Evolutionary conservation across 345 rosid species (phyloP).

Genomic region (Ailanthus altissimus): DNA sequence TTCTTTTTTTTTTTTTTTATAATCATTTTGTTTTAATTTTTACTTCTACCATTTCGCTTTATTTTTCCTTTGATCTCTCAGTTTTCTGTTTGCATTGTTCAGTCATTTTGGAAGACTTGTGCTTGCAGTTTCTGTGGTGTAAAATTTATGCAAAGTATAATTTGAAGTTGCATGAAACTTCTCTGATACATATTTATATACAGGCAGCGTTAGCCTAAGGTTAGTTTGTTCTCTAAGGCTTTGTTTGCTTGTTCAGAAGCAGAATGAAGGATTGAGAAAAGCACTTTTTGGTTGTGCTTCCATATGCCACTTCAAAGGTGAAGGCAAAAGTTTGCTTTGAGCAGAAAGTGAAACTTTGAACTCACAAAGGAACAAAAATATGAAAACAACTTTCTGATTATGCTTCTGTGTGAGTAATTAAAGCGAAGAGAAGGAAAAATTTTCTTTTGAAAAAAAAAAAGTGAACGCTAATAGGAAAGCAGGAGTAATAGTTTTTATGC

Average conservation of each 20-base stretch:
- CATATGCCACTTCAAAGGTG: not conserved
- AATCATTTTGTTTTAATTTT: not conserved
- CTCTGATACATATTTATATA: not conserved
- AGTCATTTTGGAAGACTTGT: not conserved
- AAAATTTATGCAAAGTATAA: not conserved
- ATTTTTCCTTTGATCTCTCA: not conserved
- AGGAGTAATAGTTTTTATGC: too few species aligned
- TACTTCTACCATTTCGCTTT: not conserved
- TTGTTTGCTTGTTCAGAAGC: not conserved
- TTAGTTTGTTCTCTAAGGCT: not conserved
- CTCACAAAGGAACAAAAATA: too few species aligned
- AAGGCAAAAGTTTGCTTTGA: not conserved
- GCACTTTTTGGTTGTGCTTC: not conserved
- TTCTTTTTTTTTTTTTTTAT: not conserved
- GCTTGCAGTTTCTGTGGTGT: slow-evolving; percentile 3
- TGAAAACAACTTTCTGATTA: too few species aligned
- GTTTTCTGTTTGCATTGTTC: slow-evolving; percentile 7
- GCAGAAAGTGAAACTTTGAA: not conserved
- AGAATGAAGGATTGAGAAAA: not conserved
- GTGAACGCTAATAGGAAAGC: too few species aligned
- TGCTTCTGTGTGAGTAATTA: too few species aligned
- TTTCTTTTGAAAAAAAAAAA: too few species aligned
- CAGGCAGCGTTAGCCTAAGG: not conserved
- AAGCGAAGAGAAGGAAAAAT: too few species aligned
- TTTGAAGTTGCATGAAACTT: not conserved